Conservation (phyloP, 495 filamentous ascomycete genomes). For the Penicillium coprophilum region DNA sequence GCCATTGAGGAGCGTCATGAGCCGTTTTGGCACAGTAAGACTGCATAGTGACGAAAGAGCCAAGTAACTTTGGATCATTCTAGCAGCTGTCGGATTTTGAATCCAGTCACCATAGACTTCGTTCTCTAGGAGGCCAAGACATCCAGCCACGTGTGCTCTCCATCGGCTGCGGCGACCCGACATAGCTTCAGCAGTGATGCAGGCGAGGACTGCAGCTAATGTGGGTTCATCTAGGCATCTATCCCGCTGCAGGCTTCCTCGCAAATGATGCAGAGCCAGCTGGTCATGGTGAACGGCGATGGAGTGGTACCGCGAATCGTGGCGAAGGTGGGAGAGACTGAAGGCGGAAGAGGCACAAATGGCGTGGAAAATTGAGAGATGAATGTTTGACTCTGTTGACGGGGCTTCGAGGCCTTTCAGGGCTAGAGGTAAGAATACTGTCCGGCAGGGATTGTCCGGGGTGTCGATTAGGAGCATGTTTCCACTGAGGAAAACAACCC, state of each 20-base stretch:
- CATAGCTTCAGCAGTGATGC: conserved; percentile 32
- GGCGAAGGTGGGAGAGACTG: conserved; percentile 27
- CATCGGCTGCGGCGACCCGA: conserved; percentile 29
- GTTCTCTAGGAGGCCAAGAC: conserved; percentile 26
- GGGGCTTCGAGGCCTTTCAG: conserved; percentile 22
- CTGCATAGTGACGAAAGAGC: conserved; percentile 31
- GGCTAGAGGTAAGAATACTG: conserved; percentile 29
- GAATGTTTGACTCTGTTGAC: conserved; percentile 20
- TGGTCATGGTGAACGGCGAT: conserved; percentile 29
- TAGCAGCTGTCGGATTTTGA: conserved; percentile 18
- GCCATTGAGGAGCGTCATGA: conserved; percentile 23
- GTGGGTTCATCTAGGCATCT: conserved; percentile 23
- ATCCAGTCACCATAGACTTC: conserved; percentile 25
- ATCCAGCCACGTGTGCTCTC: conserved; percentile 29
- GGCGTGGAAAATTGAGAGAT: conserved; percentile 30
- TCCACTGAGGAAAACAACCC: conserved; percentile 29
- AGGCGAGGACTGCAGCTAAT: conserved; percentile 24
- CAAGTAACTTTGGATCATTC: conserved; percentile 28
- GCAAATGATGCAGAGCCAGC: conserved; percentile 24
- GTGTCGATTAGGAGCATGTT: conserved; percentile 29
- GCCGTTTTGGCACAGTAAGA: conserved; percentile 21
- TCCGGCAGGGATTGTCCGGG: conserved; percentile 28
- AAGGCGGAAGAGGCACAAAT: conserved; percentile 37
- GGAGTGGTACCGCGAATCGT: conserved; percentile 25
- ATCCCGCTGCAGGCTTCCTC: conserved; percentile 20